A percentile compares a stretch with the other conserved stretches of the same genome.
Conservation (phyloP, 78 protist genomes). For the Cavenderia fasciculata region DNA sequence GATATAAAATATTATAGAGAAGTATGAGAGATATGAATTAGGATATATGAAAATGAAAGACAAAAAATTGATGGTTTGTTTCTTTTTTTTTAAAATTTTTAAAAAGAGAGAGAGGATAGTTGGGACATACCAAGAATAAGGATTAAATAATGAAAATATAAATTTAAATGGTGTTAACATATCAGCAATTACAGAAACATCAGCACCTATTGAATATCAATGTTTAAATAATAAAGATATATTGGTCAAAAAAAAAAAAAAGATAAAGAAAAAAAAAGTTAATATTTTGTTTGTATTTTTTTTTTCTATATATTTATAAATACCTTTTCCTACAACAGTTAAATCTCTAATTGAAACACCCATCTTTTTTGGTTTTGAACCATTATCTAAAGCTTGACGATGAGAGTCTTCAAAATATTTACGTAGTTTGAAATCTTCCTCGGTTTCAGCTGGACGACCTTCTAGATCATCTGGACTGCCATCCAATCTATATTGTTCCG, state of each 20-base stretch:
- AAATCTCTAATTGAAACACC: slow-evolving; percentile 18
- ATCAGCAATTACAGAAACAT: slow-evolving; percentile 7
- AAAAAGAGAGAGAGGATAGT: not conserved
- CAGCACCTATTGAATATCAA: too few species aligned
- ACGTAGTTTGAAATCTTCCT: slow-evolving; percentile 34
- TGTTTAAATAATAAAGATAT: too few species aligned
- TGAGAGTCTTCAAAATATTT: slow-evolving; percentile 39
- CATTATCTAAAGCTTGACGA: not conserved
- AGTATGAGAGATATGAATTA: too few species aligned
- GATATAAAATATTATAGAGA: not conserved
- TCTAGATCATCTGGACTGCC: not conserved
- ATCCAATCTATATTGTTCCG: not conserved
- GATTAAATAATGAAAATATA: slow-evolving; percentile 2
- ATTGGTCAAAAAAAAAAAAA: too few species aligned
- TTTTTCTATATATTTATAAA: too few species aligned
- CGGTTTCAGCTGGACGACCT: slow-evolving; percentile 9
- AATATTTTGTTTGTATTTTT: too few species aligned
- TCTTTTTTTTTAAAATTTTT: not conserved
- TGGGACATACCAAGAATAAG: not conserved
- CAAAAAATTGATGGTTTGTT: not conserved
- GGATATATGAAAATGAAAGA: too few species aligned
- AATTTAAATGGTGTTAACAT: slow-evolving; percentile 10
- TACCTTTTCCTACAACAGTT: slow-evolving; percentile 65
- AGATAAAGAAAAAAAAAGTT: too few species aligned
- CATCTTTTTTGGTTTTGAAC: not conserved